phyloP scores from a whole-genome alignment of 495 filamentous ascomycete species.

The Penicillium odoratum region DNA sequence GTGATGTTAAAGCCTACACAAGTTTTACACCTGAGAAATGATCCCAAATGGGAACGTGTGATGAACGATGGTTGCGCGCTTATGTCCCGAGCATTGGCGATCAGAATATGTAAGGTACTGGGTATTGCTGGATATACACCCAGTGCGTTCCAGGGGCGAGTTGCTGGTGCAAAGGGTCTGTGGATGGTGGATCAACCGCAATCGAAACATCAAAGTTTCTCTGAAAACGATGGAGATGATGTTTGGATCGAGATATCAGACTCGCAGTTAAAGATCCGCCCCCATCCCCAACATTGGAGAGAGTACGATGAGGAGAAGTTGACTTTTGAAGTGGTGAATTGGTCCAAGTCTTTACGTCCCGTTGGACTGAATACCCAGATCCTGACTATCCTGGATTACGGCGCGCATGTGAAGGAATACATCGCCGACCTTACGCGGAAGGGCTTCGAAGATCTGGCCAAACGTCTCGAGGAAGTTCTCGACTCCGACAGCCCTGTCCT shows the following conservation, averaged over 20 bases:
- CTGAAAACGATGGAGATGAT: constrained; percentile 31
- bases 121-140: constrained; percentile 58
- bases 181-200: constrained; percentile 70
- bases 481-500: constrained; percentile 35
- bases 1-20: constrained; percentile 43
- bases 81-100: constrained; percentile 65
- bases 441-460: constrained; percentile 48
- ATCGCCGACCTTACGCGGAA: constrained; percentile 60
- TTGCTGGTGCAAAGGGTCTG: constrained; percentile 84
- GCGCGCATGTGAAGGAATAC: constrained; percentile 56
- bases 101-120: constrained; percentile 56
- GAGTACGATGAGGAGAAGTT: constrained; percentile 48
- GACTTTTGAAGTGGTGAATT: constrained; percentile 73
- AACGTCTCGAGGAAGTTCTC: constrained; percentile 61
- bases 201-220: constrained; percentile 18
- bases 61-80: constrained; percentile 86
- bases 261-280: constrained; percentile 79
- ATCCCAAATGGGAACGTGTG: constrained; percentile 32
- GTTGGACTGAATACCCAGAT: constrained; percentile 76
- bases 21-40: constrained; percentile 37
- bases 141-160: constrained; percentile 75
- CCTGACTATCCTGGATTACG: constrained; percentile 70
- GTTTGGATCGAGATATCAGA: constrained; percentile 76
- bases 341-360: constrained; percentile 59
- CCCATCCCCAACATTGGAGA: constrained; percentile 51